Evolutionary conservation across 2,329 filamentous ascomycete species (phyloP).

Genomic region (Grosmannia clavigera): DNA sequence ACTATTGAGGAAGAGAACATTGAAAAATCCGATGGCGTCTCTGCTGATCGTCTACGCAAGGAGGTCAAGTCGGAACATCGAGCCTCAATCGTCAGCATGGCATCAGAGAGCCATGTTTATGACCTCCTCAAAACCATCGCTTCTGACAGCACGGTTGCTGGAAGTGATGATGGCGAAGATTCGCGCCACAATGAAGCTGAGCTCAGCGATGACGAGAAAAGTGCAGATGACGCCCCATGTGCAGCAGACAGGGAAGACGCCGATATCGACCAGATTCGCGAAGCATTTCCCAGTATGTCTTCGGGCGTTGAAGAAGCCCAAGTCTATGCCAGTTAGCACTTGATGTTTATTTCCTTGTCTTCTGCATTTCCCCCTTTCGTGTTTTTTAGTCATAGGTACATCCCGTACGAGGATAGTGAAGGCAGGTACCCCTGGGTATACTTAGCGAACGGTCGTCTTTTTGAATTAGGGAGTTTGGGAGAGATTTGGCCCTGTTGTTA

Average conservation of each 20-base stretch:
- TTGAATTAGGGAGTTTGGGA: no score
- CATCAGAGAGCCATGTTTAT: background rate
- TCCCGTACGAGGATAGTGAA: background rate
- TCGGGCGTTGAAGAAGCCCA: background rate
- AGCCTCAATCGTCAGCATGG: conserved; percentile 3
- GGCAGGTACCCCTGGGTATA: background rate
- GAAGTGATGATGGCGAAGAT: background rate
- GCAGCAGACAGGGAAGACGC: background rate
- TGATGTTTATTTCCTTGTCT: background rate
- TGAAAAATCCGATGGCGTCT: conserved; percentile 14
- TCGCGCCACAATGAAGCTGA: background rate
- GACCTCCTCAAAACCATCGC: background rate
- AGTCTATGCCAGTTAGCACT: no score
- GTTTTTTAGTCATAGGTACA: no score
- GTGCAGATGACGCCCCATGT: background rate
- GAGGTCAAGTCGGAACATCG: conserved; percentile 18
- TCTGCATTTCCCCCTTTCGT: background rate
- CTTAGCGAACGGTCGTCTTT: background rate
- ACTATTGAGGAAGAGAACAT: conserved; percentile 8
- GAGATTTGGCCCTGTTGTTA: background rate
- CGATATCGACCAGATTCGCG: background rate
- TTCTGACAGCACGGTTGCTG: background rate
- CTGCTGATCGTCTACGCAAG: conserved; percentile 19
- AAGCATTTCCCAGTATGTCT: background rate
- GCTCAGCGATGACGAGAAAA: background rate